Conservation (phyloP, 2,329 filamentous ascomycete species). For the Parafenestella ontariensis region DNA sequence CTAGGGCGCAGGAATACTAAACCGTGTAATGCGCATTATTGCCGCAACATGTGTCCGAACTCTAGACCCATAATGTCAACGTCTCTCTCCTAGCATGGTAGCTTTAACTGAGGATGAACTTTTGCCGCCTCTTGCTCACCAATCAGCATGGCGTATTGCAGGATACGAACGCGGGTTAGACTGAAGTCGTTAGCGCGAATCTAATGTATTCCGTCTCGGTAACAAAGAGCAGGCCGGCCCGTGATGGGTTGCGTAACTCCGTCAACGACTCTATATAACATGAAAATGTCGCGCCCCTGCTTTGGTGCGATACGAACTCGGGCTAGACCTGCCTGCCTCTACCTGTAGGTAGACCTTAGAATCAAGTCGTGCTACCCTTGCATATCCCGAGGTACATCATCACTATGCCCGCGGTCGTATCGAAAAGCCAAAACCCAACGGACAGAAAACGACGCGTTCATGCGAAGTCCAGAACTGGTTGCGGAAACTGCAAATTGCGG, state of each 20-base stretch:
- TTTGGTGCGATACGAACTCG: not conserved
- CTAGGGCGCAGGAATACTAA: no score
- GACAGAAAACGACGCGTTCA: slow-evolving; percentile 48
- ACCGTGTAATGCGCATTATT: no score
- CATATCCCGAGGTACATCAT: not conserved
- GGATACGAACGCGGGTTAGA: slow-evolving; percentile 16
- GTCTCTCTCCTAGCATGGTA: no score
- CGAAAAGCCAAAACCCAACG: slow-evolving; percentile 6
- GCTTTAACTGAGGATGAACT: no score
- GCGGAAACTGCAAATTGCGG: slow-evolving; percentile 64
- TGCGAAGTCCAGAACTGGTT: slow-evolving; percentile 62
- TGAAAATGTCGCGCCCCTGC: not conserved
- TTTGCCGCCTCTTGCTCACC: not conserved
- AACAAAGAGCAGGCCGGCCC: not conserved
- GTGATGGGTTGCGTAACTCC: slow-evolving; percentile 1
- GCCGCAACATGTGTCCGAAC: no score
- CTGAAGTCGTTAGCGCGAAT: not conserved
- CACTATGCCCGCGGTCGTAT: slow-evolving; percentile 6
- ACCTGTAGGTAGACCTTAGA: not conserved
- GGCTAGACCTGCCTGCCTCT: not conserved
- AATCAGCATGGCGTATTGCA: slow-evolving; percentile 1
- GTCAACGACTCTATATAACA: not conserved
- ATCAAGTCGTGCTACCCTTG: not conserved
- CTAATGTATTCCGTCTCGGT: not conserved
- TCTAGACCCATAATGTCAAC: no score